phyloP scores from a whole-genome alignment of 345 rosid species.

The Salix exigua region DNA sequence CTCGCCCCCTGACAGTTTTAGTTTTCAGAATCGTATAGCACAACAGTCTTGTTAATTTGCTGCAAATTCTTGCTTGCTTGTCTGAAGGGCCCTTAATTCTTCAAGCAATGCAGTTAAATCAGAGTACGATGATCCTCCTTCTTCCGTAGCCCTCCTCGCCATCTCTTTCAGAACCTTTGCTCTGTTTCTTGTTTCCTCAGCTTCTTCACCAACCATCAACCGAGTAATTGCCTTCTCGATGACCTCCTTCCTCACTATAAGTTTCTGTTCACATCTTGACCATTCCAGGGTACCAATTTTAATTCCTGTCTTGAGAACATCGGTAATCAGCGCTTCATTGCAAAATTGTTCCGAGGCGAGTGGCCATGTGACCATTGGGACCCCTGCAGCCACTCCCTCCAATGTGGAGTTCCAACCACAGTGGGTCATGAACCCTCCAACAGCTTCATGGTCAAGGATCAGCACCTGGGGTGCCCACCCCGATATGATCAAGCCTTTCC shows the following conservation, averaged over 20 bases:
- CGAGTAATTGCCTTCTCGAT: slow-evolving; percentile 2
- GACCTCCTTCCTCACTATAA: neutral
- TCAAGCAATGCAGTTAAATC: slow-evolving; percentile 28
- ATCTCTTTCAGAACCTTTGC: slow-evolving; percentile 15
- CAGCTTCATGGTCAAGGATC: slow-evolving; percentile 51
- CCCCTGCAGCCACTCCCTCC: slow-evolving; percentile 43
- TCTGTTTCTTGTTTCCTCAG: slow-evolving; percentile 27
- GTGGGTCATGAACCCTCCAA: slow-evolving; percentile 56
- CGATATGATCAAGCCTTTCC: slow-evolving; percentile 40
- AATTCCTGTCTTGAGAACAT: neutral
- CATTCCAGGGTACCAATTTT: neutral
- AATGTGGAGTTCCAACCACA: slow-evolving; percentile 62
- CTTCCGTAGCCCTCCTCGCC: slow-evolving; percentile 33
- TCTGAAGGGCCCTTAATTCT: slow-evolving; percentile 12
- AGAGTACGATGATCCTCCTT: slow-evolving; percentile 36
- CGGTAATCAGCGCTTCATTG: neutral
- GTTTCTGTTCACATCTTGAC: neutral
- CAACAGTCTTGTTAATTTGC: neutral
- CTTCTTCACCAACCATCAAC: slow-evolving; percentile 32
- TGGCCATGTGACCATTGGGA: slow-evolving; percentile 30
- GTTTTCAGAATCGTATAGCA: neutral
- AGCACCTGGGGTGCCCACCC: slow-evolving; percentile 67
- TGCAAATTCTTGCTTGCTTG: neutral
- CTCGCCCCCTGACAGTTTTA: no score
- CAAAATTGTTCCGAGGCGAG: neutral